These are phyloP conservation scores for Sporothrix schenckii DNA, from an alignment of 2,329 filamentous ascomycete genomes.

Conservation along the genomic window DNA sequence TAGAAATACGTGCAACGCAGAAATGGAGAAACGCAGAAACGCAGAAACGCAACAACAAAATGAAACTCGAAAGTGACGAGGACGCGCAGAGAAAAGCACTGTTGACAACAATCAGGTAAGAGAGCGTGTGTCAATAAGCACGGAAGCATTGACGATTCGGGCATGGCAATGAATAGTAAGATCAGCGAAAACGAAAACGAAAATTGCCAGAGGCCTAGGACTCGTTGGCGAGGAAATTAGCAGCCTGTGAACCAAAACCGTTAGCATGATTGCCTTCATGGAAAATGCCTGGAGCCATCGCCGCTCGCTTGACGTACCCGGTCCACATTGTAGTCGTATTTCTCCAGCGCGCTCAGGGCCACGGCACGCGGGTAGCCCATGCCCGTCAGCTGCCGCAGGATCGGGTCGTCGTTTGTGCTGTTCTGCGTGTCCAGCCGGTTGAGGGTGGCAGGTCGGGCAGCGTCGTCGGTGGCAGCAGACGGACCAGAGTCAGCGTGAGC, in stretches of 20 bases:
- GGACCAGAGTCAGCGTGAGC: background rate
- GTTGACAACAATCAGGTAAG: background rate
- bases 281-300: background rate
- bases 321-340: slow-evolving; percentile 94
- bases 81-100: background rate
- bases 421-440: slow-evolving; percentile 72
- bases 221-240: slow-evolving; percentile 26
- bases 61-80: slow-evolving; percentile 9
- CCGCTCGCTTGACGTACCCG: slow-evolving; percentile 64
- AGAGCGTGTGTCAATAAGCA: slow-evolving; percentile 1
- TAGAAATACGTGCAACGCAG: background rate
- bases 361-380: slow-evolving; percentile 84
- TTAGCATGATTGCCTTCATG: background rate
- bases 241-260: slow-evolving; percentile 12
- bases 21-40: background rate
- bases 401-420: slow-evolving; percentile 85
- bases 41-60: background rate
- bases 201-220: background rate
- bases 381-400: slow-evolving; percentile 81
- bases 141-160: background rate
- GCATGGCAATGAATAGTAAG: background rate
- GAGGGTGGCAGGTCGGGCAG: slow-evolving; percentile 37
- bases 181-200: background rate
- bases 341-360: slow-evolving; percentile 80
- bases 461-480: slow-evolving; percentile 39